A percentile compares a stretch with the other conserved stretches of the same genome.
These are phyloP conservation scores for Boletus barrowsii DNA, from an alignment of 768 basidiomycete genomes.

Conservation along the genomic window DNA sequence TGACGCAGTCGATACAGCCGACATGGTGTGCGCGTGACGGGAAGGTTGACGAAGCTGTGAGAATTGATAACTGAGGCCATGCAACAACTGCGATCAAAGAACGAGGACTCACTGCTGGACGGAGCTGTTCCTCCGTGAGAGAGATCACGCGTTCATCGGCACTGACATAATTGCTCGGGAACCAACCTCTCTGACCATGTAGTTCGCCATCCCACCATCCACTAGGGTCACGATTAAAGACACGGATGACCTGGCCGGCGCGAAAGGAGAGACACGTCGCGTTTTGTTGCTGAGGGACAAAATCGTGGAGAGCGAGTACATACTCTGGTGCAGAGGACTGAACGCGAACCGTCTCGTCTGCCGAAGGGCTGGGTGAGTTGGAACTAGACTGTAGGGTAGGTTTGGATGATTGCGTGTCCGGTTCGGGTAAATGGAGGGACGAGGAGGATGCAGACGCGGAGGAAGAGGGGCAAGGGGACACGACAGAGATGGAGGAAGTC, in stretches of 20 bases:
- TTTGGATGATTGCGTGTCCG: conserved; percentile 30
- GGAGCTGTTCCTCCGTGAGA: conserved; percentile 56
- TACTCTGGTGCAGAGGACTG: conserved; percentile 51
- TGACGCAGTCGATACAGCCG: conserved; percentile 50
- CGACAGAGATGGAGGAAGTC: conserved; percentile 52
- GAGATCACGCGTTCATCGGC: conserved; percentile 51
- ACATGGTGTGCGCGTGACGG: conserved; percentile 51
- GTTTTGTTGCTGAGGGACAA: conserved; percentile 63
- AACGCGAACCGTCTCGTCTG: conserved; percentile 50
- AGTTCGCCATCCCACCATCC: conserved; percentile 99
- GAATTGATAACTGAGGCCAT: conserved; percentile 4
- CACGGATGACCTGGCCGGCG: conserved; percentile 87
- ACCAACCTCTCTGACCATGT: conserved; percentile 90
- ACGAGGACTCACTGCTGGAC: conserved; percentile 38
- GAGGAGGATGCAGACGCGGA: conserved; percentile 46
- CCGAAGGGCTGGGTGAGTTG: conserved; percentile 41
- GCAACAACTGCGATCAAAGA: background rate
- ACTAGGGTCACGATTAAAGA: conserved; percentile 80
- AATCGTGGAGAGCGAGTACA: conserved; percentile 93
- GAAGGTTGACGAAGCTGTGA: conserved; percentile 32
- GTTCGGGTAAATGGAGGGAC: conserved; percentile 42
- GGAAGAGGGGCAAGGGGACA: conserved; percentile 49
- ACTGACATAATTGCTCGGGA: conserved; percentile 95
- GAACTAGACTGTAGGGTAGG: conserved; percentile 12
- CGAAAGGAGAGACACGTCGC: conserved; percentile 85